A percentile compares a stretch with the other conserved stretches of the same genome.
These are phyloP conservation scores for Pichia rugopelliculosa DNA, from an alignment of 805 yeast genomes.

Conservation along the genomic window DNA sequence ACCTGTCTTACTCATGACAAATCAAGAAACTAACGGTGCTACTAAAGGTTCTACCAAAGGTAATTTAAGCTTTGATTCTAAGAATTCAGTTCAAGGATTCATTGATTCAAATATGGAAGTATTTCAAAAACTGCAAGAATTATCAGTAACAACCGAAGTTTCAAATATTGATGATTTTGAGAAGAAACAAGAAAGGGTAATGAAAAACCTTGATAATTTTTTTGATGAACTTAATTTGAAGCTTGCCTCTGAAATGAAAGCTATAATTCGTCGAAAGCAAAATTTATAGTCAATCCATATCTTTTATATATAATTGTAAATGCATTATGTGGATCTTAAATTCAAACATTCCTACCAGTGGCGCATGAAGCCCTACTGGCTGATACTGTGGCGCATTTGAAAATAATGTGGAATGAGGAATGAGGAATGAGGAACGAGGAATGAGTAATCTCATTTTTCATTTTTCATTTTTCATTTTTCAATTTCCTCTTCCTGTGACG, in stretches of 20 bases:
- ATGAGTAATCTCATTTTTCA: too few species aligned
- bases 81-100: background rate
- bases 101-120: background rate
- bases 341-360: background rate
- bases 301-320: background rate
- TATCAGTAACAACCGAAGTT: background rate
- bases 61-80: background rate
- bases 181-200: background rate
- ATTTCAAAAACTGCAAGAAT: background rate
- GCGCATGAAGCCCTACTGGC: background rate
- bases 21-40: background rate
- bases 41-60: background rate
- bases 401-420: background rate
- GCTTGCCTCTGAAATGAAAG: background rate
- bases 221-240: background rate
- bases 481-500: background rate
- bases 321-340: background rate
- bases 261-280: background rate
- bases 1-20: slow-evolving; percentile 1
- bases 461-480: too few species aligned
- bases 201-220: background rate
- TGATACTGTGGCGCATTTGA: background rate
- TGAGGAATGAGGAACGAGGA: too few species aligned
- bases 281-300: background rate
- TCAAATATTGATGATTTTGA: background rate